Base-by-base conservation (phyloP, 768 basidiomycete genomes). In the Rhizopogon vinicolor region DNA sequence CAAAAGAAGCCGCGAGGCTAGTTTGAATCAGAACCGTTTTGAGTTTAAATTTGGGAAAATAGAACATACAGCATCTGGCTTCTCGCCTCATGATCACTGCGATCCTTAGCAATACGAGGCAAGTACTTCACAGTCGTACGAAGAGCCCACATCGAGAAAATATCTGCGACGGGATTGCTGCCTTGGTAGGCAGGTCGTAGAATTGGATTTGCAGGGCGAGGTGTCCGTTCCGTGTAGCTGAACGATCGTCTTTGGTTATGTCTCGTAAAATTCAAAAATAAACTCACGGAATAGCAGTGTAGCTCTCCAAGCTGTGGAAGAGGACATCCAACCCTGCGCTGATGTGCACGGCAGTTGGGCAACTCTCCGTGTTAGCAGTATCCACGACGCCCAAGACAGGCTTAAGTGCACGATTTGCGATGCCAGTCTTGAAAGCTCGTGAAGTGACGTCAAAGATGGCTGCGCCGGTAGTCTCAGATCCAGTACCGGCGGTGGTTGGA, bases 271-370 rank as follows among this genome's bases (percentile, higher is more conserved):
- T 42, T 50, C 40, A 39, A 9, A 7, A 7, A 52, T 40, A 14
- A 29, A 72, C 82, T 68, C 65, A 96, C 85, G 92, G 93, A 60
- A 97, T 94, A 5, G 93, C 91, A 7, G 93, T 96, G 68, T 89
- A 96, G 57, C 88, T 93, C 70, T 98, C 95, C 72, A 98, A 76
- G 51, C 94, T 91, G 63, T 98, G 96, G 81, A 98, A 98, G 35
- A 98, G 74, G 2, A 97, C 94, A 67, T 98, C 96, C 44, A 98
- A 78, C 3, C 96, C 96, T n/a, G 93, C 81, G 58, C 90, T 91
- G 62, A 98, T 93, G 64, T 97, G 93, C 9, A 98, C 87, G 51
- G 87, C 86, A n/a, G 84, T 86, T 3, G 96, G 91, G 68, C 96
- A 98, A 6, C 83, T 85, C 59, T 90, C 89, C 2, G 95, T 98